Evolutionary conservation across 2,329 filamentous ascomycete genomes (phyloP).

Genomic region (Pyrenochaeta sp.): DNA sequence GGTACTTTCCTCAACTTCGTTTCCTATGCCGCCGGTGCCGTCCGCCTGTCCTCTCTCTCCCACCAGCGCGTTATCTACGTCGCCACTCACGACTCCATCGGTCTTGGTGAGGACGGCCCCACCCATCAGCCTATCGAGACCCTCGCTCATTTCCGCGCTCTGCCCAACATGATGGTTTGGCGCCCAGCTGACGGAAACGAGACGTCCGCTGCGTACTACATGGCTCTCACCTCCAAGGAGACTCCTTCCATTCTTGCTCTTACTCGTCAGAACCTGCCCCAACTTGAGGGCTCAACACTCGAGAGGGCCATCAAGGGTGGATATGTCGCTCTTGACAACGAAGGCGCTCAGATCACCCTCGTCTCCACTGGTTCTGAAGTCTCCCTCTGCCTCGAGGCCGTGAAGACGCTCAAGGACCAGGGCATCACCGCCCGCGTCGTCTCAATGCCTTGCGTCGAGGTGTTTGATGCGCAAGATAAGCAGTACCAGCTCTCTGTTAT

Average conservation of each 20-base stretch:
- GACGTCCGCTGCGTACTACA: conserved; percentile 96
- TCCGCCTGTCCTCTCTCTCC: conserved; percentile 92
- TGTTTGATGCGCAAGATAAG: conserved; percentile 93
- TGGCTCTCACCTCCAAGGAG: conserved; percentile 86
- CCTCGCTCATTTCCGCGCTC: conserved; percentile 95
- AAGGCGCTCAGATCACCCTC: conserved; percentile 85
- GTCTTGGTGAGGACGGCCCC: conserved; percentile 97
- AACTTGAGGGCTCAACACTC: conserved; percentile 92
- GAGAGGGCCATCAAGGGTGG: conserved; percentile 93
- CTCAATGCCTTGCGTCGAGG: conserved; percentile 95
- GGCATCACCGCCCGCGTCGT: conserved; percentile 89
- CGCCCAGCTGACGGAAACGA: conserved; percentile 98
- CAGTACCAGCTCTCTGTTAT: conserved; percentile 93
- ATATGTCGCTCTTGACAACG: conserved; percentile 85
- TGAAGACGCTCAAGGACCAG: conserved; percentile 89
- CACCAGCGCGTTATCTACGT: conserved; percentile 93
- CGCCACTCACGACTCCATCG: conserved; percentile 98
- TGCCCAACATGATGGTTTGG: conserved; percentile 99
- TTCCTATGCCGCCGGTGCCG: conserved; percentile 93
- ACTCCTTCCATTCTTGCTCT: conserved; percentile 94
- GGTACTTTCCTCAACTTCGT: conserved; percentile 99
- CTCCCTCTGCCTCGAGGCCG: conserved; percentile 88
- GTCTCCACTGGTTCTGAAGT: conserved; percentile 98
- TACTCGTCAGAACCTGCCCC: conserved; percentile 97
- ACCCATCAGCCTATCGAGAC: conserved; percentile 99